Evolutionary conservation across 352 stramenopile species (phyloP).

Genomic region (Pilasporangium apinafurcum): DNA sequence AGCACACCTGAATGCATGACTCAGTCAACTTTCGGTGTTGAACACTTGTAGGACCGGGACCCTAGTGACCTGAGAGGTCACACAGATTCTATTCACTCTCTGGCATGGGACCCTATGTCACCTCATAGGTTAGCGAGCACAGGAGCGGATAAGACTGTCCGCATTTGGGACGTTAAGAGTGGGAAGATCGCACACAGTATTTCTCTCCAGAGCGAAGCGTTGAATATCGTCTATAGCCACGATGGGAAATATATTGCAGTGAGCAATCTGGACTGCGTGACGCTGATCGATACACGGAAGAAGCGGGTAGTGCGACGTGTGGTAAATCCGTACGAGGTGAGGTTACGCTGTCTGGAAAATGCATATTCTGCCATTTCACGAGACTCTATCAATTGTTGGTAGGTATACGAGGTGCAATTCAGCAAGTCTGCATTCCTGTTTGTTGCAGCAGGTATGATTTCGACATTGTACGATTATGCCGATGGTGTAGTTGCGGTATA

Average conservation of each 20-base stretch:
- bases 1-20: not conserved
- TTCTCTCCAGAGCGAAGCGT: constrained; percentile 59
- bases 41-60: constrained; percentile 30
- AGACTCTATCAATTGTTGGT: not conserved
- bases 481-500: not conserved
- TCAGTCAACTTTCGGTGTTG: not conserved
- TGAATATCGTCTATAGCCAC: constrained; percentile 77
- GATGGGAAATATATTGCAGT: constrained; percentile 81
- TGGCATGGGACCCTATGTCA: constrained; percentile 71
- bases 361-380: not conserved
- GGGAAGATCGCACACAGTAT: constrained; percentile 74
- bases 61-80: constrained; percentile 62
- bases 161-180: constrained; percentile 79
- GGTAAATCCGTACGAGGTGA: constrained; percentile 73
- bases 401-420: constrained; percentile 79
- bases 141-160: constrained; percentile 74
- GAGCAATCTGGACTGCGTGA: constrained; percentile 68
- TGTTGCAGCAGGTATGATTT: constrained; percentile 41
- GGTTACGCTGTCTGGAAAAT: not conserved
- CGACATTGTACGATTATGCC: not conserved
- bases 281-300: constrained; percentile 79
- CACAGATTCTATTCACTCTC: constrained; percentile 61
- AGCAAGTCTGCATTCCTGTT: constrained; percentile 74
- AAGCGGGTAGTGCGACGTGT: constrained; percentile 68
- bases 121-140: constrained; percentile 61